Base-by-base conservation (phyloP, 352 stramenopile genomes). In the Globisporangium spiculum region DNA sequence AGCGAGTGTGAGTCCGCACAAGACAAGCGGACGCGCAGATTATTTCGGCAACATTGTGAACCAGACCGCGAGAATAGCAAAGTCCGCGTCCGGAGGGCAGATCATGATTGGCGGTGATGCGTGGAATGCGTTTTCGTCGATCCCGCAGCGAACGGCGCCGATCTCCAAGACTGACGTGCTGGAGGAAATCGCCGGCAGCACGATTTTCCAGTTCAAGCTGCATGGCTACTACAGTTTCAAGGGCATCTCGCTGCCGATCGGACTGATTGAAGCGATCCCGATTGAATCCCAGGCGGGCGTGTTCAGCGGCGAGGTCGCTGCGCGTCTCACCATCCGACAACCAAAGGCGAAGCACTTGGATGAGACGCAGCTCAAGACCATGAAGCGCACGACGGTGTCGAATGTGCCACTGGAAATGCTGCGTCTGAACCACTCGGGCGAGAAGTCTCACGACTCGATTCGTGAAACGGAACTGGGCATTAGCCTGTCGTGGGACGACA, bases 11-110 rank as follows among this genome's bases (percentile, higher is more conserved):
- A 94, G 85, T 64, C 89, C 89, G 7, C 89, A 96, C 75, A 96
- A 94, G 67, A 94, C 89, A 14, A 96, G 87, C 67, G 89, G 89
- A 20, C 86, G 89, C 20, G 89, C 89, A 10, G 89, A 96, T 71
- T 96, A 96, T 73, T 96, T 96, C 56, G 89, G 89, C 56, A 94
- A 94, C 72, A 95, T 96, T 67, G 89, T 96, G 64, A 96, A 96
- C 68, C 86, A 95, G 69, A 96, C 89, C 0, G 89, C 89, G 5
- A 82, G 89, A 54, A 96, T 96, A 64, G 89, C 89, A 18, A 96
- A 96, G 74, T 84, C 86, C 22, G 84, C 89, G 0, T 82, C 90
- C 18, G 89, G 89, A 46, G 86, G 86, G 1, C 84, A 96, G 69
- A 83, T 94, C 24, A 76, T 96, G 36, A 91, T 96, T 64, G 89